Conservation (phyloP, 225 moss, liverwort and hornwort species). For the Pseudisothecium myosuroides region DNA sequence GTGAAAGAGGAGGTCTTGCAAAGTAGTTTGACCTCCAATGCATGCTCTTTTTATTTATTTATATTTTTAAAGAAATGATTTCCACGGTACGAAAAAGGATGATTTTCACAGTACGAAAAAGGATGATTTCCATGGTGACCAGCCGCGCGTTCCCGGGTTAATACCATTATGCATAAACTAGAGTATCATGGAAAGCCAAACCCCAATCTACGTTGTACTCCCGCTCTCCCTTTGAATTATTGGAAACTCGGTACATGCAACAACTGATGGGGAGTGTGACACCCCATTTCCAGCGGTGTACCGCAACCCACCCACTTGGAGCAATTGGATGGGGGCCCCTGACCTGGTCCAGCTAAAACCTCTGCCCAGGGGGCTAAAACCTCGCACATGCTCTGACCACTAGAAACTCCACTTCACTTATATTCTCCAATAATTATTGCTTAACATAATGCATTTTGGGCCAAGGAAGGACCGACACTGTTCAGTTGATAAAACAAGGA, state of each 20-base stretch:
- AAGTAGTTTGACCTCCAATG: background rate
- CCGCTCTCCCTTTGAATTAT: background rate
- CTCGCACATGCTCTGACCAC: background rate
- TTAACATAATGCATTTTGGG: background rate
- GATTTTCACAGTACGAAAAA: background rate
- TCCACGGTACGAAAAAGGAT: fast-evolving
- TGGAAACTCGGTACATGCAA: background rate
- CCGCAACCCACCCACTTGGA: background rate
- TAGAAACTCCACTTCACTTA: background rate
- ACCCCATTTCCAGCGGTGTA: background rate
- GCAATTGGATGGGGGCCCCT: background rate
- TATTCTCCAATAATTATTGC: background rate
- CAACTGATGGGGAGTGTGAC: background rate
- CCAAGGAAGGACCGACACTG: background rate
- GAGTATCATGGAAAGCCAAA: background rate
- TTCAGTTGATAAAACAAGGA: background rate
- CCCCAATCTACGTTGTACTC: background rate
- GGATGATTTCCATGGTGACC: background rate
- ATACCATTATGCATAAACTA: too few species aligned
- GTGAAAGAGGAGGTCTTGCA: fast-evolving
- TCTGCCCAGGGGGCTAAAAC: background rate
- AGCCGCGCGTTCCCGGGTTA: fast-evolving
- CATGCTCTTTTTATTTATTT: background rate
- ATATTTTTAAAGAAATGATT: background rate
- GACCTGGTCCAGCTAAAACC: background rate